Percentiles rank a stretch among this genome's conserved stretches.
These are phyloP conservation scores for Punctularia strigosozonata DNA, from an alignment of 768 basidiomycete species.

Conservation along the genomic window DNA sequence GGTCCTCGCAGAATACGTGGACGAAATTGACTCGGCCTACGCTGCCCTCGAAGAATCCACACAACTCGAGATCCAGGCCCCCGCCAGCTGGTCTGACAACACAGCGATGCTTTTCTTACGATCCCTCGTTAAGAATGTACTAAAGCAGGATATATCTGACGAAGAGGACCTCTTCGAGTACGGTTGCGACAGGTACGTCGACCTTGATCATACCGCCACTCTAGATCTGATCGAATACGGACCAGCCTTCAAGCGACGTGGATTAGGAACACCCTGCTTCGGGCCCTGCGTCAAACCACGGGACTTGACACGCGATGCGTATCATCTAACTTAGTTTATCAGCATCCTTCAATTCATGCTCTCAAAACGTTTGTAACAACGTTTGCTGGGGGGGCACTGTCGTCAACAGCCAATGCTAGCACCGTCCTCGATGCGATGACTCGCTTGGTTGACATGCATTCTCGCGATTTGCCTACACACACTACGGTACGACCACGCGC, in stretches of 20 bases:
- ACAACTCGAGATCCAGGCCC: neutral
- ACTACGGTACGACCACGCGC: constrained; percentile 23
- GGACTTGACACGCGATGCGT: constrained; percentile 6
- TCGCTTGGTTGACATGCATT: constrained; percentile 29
- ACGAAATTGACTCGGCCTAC: constrained; percentile 8
- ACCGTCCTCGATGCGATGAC: constrained; percentile 5
- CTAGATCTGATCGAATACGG: neutral
- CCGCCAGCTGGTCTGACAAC: neutral
- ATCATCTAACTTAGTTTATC: constrained; percentile 20
- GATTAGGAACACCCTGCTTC: constrained; percentile 8
- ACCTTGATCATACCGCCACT: neutral
- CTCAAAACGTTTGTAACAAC: constrained; percentile 9
- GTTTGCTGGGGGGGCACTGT: constrained; percentile 9
- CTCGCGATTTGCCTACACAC: constrained; percentile 8
- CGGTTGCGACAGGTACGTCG: constrained; percentile 10
- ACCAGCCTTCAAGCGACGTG: constrained; percentile 10
- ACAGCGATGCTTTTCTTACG: constrained; percentile 1
- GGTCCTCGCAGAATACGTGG: constrained; percentile 3
- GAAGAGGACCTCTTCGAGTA: constrained; percentile 10
- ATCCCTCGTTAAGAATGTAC: neutral
- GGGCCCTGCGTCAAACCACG: constrained; percentile 5
- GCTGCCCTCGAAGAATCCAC: neutral
- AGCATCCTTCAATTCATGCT: constrained; percentile 26
- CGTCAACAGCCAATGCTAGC: neutral
- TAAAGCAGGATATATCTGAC: constrained; percentile 3